Percentiles rank a stretch among this genome's conserved stretches.
Conservation (phyloP, 495 filamentous ascomycete genomes). For the Venustampulla echinocandica region DNA sequence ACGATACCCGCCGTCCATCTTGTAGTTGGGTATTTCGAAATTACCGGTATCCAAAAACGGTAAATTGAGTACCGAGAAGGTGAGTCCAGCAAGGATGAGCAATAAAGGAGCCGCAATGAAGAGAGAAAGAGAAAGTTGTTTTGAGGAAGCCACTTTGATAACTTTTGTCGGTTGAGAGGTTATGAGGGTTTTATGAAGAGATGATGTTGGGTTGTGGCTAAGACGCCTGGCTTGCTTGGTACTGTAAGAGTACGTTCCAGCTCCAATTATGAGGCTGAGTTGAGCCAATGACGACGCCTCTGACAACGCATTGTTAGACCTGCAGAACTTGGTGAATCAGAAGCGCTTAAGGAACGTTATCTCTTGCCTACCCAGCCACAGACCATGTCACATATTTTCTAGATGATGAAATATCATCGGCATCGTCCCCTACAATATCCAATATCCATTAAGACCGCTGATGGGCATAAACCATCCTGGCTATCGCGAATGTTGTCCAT, state of each 20-base stretch:
- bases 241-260: neutral
- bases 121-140: conserved; percentile 4
- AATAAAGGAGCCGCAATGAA: conserved; percentile 3
- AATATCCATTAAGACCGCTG: no score
- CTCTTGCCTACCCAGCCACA: no score
- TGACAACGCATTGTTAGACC: neutral
- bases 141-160: conserved; percentile 10
- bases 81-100: conserved; percentile 8
- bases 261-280: conserved; percentile 10
- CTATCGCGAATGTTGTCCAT: no score
- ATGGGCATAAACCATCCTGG: no score
- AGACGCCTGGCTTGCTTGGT: no score
- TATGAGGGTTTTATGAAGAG: neutral
- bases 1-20: conserved; percentile 44
- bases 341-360: neutral
- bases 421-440: no score
- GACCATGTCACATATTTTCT: no score
- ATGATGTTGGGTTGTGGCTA: no score
- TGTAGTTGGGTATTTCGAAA: neutral
- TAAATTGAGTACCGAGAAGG: no score
- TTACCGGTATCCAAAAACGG: neutral
- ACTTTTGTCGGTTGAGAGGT: neutral
- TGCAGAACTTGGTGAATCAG: neutral
- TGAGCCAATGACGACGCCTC: conserved; percentile 4
- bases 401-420: no score